Evolutionary conservation across 2,329 filamentous ascomycete genomes (phyloP).

Genomic region (Byssothecium circinans): DNA sequence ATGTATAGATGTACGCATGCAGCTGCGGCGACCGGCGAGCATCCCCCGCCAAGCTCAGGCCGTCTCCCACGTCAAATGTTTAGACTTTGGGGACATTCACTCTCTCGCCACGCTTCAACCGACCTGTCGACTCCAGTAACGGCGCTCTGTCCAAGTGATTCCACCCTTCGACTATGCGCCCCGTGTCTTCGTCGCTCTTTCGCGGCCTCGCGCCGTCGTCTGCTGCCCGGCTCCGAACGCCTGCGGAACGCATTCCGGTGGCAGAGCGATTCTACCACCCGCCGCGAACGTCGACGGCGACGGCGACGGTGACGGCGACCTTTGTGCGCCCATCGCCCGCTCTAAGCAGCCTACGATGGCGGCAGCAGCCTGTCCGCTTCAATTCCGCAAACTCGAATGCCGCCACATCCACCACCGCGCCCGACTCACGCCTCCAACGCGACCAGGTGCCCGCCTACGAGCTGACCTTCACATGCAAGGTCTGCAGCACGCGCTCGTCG

Average conservation of each 20-base stretch:
- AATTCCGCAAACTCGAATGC: slow-evolving; percentile 29
- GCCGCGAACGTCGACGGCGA: slow-evolving; percentile 28
- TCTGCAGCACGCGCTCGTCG: slow-evolving; percentile 76
- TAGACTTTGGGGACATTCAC: too few species aligned
- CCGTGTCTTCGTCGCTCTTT: slow-evolving; percentile 22
- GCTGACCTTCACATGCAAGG: slow-evolving; percentile 89
- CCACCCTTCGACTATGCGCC: slow-evolving; percentile 22
- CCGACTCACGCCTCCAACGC: slow-evolving; percentile 41
- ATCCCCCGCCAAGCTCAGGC: too few species aligned
- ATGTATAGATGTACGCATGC: slow-evolving; percentile 16
- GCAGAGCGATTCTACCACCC: slow-evolving; percentile 28
- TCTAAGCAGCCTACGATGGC: too few species aligned
- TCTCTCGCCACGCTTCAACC: too few species aligned
- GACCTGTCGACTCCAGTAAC: neutral
- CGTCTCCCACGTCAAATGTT: too few species aligned
- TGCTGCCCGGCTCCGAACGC: slow-evolving; percentile 18
- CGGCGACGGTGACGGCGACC: too few species aligned
- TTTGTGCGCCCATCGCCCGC: neutral
- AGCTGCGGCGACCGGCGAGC: slow-evolving; percentile 19
- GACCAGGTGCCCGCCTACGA: slow-evolving; percentile 70
- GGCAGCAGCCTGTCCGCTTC: slow-evolving; percentile 17
- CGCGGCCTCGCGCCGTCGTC: slow-evolving; percentile 24
- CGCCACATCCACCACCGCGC: slow-evolving; percentile 27
- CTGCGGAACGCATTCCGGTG: slow-evolving; percentile 27
- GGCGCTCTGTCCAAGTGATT: too few species aligned